Conservation (phyloP, 768 basidiomycete species). For the Obba rivulosa region DNA sequence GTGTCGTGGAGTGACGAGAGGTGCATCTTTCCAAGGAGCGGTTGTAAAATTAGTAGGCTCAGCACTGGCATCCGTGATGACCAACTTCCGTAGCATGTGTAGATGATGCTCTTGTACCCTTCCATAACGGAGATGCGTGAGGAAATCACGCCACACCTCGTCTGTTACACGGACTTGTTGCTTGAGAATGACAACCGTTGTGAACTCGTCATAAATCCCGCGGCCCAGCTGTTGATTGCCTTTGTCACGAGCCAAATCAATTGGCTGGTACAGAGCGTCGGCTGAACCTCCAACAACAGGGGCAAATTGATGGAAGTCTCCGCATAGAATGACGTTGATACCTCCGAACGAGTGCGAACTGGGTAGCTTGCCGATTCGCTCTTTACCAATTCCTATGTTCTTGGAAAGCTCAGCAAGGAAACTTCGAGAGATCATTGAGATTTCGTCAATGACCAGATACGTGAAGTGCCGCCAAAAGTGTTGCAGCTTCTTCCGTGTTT, state of each 20-base stretch:
- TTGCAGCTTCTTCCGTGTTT: slow-evolving; percentile 7
- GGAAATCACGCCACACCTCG: slow-evolving; percentile 24
- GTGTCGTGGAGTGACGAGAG: slow-evolving; percentile 34
- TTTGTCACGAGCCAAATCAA: not conserved
- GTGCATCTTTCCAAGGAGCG: slow-evolving; percentile 32
- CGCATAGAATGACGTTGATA: slow-evolving; percentile 33
- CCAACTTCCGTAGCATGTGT: slow-evolving; percentile 18
- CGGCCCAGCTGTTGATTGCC: not conserved
- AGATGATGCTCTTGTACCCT: slow-evolving; percentile 21
- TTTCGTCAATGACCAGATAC: slow-evolving; percentile 35
- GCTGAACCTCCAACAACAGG: slow-evolving; percentile 24
- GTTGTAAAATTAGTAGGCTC: too few relatives aligned
- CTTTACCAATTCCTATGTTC: slow-evolving; percentile 11
- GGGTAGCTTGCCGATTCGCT: slow-evolving; percentile 10
- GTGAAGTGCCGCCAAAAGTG: slow-evolving; percentile 12
- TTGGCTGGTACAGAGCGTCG: slow-evolving; percentile 21
- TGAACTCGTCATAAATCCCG: slow-evolving; percentile 9
- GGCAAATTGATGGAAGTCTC: slow-evolving; percentile 43
- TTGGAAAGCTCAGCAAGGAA: slow-evolving; percentile 17
- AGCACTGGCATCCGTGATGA: slow-evolving; percentile 22
- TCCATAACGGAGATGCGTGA: slow-evolving; percentile 23
- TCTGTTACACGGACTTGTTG: slow-evolving; percentile 33
- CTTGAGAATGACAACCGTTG: slow-evolving; percentile 29
- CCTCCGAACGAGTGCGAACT: slow-evolving; percentile 36
- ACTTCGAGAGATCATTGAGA: slow-evolving; percentile 31